Conservation (phyloP, 768 basidiomycete species). For the Tylopilus sp. region DNA sequence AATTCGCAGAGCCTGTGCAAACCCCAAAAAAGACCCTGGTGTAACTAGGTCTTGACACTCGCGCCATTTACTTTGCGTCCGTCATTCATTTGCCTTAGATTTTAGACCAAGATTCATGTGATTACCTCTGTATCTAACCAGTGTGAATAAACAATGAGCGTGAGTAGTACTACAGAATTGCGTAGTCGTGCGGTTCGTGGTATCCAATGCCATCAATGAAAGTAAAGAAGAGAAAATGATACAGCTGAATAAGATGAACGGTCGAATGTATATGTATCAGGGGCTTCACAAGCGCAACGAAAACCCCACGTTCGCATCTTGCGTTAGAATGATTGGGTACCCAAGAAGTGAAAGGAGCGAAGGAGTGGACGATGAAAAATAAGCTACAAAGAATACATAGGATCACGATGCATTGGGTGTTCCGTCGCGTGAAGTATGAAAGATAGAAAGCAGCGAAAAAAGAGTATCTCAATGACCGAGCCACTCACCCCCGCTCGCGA, state of each 20-base stretch:
- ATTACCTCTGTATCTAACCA: conserved; percentile 3
- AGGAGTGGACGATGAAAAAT: neutral
- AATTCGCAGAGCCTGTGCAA: too few relatives aligned
- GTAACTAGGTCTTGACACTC: neutral
- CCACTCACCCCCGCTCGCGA: conserved; percentile 81
- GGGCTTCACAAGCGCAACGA: neutral
- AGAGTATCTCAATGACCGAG: conserved; percentile 21
- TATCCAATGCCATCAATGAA: neutral
- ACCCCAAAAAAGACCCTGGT: too few relatives aligned
- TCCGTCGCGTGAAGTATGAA: neutral
- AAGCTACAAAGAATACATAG: neutral
- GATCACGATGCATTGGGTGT: neutral
- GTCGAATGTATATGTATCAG: conserved; percentile 16
- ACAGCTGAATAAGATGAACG: conserved; percentile 11
- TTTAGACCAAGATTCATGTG: neutral
- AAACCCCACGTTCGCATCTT: neutral
- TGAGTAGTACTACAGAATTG: conserved; percentile 25
- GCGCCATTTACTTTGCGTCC: neutral
- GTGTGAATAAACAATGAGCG: conserved; percentile 13
- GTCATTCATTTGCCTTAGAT: too few relatives aligned
- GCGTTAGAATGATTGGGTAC: neutral
- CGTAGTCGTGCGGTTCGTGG: conserved; percentile 14
- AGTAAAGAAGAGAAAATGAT: neutral
- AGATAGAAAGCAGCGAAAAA: neutral
- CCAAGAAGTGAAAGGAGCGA: neutral